Base-by-base conservation (phyloP, 257 asterid genomes). In the Ligustrum vulgare region DNA sequence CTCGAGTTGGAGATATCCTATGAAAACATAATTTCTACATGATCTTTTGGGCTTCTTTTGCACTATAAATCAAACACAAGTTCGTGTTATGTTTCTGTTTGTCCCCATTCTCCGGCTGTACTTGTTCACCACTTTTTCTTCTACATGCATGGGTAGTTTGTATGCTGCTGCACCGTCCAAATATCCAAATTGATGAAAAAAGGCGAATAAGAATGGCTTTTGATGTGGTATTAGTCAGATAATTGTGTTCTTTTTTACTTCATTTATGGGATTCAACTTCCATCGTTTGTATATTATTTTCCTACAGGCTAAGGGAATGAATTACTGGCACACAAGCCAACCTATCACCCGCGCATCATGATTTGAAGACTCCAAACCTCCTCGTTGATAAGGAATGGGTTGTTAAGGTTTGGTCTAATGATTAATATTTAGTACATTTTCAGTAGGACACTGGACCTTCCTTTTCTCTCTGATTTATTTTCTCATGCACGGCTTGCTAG, bases 271-370 rank as follows among this genome's bases (percentile, higher is more conserved):
- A 49, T 70, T 82, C 35, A 56, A 75, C 70, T 71, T 35, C 54
- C 60, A 60, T 51, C 62, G 23, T 70, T 73, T 35, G 74, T 58
- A 4, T 45, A 62, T 16, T 28, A 37, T 47, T 75, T 64, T 86
- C 75, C 82, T 84, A 58, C 91, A 95, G 99, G 99, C 99, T 73
- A 91, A 90, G 85, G 99, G 99, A 71, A 95, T 95, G 99, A 92
- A 95, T 83, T 94, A 94, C 85, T 83, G 92, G 90, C 98, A 94
- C 78, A 89, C 93, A 9, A 89, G 98, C 87, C 78, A 92, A 83
- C 98, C 98, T 70, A 77, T 88, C 75, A 94, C 92, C 92, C 70
- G 98, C 92, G 47, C 98, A 94, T 84, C 89, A 98, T 84, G 98
- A 94, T 85, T 76, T 94, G 86, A 94, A 94, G 86, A 86, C 98